These are phyloP conservation scores for Termitomyces sp. DNA, from an alignment of 768 basidiomycete genomes.

Conservation along the genomic window DNA sequence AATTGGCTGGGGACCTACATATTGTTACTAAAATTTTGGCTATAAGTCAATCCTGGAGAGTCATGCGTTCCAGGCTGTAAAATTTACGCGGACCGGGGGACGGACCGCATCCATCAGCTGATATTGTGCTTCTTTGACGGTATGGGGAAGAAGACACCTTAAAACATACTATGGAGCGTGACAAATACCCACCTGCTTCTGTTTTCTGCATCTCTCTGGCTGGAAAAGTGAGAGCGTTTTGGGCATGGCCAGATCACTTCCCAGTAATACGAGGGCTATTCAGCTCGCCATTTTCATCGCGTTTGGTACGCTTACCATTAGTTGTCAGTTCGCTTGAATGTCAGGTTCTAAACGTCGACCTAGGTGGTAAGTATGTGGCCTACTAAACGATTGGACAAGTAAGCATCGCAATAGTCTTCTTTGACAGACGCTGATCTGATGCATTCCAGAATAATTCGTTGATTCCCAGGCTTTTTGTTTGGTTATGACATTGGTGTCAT, in stretches of 20 bases:
- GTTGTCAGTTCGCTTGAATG: not conserved
- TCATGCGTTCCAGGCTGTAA: not conserved
- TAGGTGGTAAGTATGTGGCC: slow-evolving; percentile 14
- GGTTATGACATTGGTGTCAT: slow-evolving; percentile 79
- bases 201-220: slow-evolving; percentile 15
- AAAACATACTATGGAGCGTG: slow-evolving; percentile 9
- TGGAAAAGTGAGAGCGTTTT: not conserved
- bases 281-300: slow-evolving; percentile 67
- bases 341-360: not conserved
- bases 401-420: not conserved
- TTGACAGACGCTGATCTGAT: not conserved
- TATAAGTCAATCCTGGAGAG: not conserved
- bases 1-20: not conserved
- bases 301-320: slow-evolving; percentile 46
- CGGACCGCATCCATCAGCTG: slow-evolving; percentile 19
- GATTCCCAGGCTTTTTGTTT: slow-evolving; percentile 50
- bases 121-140: slow-evolving; percentile 6
- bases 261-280: slow-evolving; percentile 60
- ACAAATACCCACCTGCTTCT: slow-evolving; percentile 15
- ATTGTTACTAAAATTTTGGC: not conserved
- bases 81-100: slow-evolving; percentile 11
- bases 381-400: not conserved
- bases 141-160: slow-evolving; percentile 6
- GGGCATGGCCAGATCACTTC: slow-evolving; percentile 36
- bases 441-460: not conserved